phyloP scores from a whole-genome alignment of 495 filamentous ascomycete species.

The Xylaria sp. region DNA sequence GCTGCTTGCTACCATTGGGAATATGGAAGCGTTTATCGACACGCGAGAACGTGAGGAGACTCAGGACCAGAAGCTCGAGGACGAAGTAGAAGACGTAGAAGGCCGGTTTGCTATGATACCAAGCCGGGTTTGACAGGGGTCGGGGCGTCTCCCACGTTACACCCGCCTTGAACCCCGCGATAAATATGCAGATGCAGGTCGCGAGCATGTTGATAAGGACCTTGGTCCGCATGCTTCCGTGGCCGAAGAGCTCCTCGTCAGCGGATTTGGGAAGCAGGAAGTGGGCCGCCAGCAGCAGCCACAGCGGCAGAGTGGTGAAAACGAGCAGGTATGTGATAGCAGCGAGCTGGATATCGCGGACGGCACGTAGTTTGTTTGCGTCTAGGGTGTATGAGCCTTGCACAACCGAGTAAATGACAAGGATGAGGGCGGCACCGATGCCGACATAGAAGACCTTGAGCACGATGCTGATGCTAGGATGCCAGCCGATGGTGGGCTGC shows the following conservation, averaged over 20 bases:
- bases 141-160: conserved; percentile 59
- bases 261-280: conserved; percentile 58
- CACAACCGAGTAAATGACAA: conserved; percentile 73
- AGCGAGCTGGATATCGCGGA: conserved; percentile 70
- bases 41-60: conserved; percentile 64
- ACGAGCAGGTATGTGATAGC: conserved; percentile 71
- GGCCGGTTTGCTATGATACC: conserved; percentile 71
- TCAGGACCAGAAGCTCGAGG: conserved; percentile 73
- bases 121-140: conserved; percentile 63
- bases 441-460: conserved; percentile 67
- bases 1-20: conserved; percentile 54
- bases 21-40: conserved; percentile 81
- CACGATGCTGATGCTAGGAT: conserved; percentile 49
- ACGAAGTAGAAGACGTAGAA: conserved; percentile 84
- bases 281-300: conserved; percentile 61
- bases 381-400: conserved; percentile 61
- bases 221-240: conserved; percentile 69
- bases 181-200: conserved; percentile 64
- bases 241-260: conserved; percentile 71
- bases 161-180: conserved; percentile 71
- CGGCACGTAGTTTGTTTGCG: conserved; percentile 50
- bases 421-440: conserved; percentile 65
- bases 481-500: conserved; percentile 76
- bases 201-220: conserved; percentile 62
- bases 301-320: conserved; percentile 76